Evolutionary conservation across 352 stramenopile species (phyloP).

Genomic region (Pythium oligandrum): DNA sequence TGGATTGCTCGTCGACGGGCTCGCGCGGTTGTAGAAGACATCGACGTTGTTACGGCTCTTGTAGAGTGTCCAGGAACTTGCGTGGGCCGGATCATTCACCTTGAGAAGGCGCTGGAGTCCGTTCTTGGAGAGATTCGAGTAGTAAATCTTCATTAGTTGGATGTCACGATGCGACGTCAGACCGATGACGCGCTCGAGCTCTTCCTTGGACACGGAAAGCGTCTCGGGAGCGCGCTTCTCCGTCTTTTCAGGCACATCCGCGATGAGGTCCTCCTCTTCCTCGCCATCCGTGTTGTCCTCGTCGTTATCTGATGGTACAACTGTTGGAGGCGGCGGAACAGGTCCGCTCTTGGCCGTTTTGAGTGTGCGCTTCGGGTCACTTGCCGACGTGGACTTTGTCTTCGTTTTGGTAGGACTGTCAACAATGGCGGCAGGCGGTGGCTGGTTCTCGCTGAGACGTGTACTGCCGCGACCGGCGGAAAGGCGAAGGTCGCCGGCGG

Average conservation of each 20-base stretch:
- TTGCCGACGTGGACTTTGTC: conserved; percentile 10
- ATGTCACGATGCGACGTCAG: conserved; percentile 57
- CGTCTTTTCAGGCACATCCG: background rate
- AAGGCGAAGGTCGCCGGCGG: too few species aligned
- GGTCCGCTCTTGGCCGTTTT: conserved; percentile 39
- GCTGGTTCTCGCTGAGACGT: conserved; percentile 22
- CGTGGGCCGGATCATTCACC: conserved; percentile 25
- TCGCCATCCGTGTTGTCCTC: conserved; percentile 11
- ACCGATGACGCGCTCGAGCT: conserved; percentile 58
- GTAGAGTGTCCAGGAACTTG: conserved; percentile 46
- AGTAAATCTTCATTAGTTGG: conserved; percentile 73
- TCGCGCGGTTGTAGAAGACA: conserved; percentile 15
- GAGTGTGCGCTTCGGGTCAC: conserved; percentile 34
- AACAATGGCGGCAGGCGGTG: conserved; percentile 21
- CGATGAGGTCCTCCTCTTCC: conserved; percentile 1
- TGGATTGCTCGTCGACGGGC: conserved; percentile 22
- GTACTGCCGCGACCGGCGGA: too few species aligned
- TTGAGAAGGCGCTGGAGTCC: conserved; percentile 49
- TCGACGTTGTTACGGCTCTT: conserved; percentile 23
- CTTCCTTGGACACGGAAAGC: conserved; percentile 26
- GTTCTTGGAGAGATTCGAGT: conserved; percentile 53
- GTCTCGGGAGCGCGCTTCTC: background rate
- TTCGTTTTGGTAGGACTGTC: conserved; percentile 18
- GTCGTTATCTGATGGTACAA: background rate
- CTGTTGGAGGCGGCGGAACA: too few species aligned